Conservation (phyloP, 2,329 filamentous ascomycete genomes). For the Trichoderma atrobrunneum region DNA sequence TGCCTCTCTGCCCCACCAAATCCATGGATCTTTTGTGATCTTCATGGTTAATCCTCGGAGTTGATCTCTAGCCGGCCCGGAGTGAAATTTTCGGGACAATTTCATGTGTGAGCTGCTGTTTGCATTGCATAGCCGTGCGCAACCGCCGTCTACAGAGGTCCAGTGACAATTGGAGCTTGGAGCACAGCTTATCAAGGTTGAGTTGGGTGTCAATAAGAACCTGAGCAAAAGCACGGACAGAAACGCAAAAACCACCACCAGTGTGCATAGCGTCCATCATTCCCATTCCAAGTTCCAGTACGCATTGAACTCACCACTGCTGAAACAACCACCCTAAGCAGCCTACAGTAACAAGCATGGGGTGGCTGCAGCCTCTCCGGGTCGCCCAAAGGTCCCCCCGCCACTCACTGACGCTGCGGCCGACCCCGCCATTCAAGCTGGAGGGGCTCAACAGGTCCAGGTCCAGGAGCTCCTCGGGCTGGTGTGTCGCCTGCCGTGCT, state of each 20-base stretch:
- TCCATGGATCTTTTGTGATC: not conserved
- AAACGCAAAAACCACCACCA: not conserved
- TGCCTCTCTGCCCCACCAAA: not conserved
- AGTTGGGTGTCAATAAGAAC: not conserved
- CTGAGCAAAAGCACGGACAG: not conserved
- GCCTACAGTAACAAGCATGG: not conserved
- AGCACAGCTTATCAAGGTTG: not conserved
- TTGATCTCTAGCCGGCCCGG: accelerated
- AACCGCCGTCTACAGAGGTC: not conserved
- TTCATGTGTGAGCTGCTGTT: not conserved
- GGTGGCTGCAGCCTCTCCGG: constrained; percentile 18
- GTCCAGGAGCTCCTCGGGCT: not conserved
- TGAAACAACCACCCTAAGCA: not conserved
- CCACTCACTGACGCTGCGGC: not conserved
- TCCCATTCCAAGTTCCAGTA: not conserved
- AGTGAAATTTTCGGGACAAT: not conserved
- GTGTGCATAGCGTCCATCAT: not conserved
- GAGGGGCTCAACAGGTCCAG: not conserved
- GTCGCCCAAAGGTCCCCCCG: constrained; percentile 7
- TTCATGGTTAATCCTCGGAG: not conserved
- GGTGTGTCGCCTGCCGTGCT: constrained; percentile 1
- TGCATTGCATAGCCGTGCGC: not conserved
- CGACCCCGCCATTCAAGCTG: constrained; percentile 4
- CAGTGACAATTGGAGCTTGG: not conserved
- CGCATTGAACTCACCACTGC: no score